Evolutionary conservation across 495 filamentous ascomycete genomes (phyloP).

Genomic region (Hypoxylon lienhwacheense): DNA sequence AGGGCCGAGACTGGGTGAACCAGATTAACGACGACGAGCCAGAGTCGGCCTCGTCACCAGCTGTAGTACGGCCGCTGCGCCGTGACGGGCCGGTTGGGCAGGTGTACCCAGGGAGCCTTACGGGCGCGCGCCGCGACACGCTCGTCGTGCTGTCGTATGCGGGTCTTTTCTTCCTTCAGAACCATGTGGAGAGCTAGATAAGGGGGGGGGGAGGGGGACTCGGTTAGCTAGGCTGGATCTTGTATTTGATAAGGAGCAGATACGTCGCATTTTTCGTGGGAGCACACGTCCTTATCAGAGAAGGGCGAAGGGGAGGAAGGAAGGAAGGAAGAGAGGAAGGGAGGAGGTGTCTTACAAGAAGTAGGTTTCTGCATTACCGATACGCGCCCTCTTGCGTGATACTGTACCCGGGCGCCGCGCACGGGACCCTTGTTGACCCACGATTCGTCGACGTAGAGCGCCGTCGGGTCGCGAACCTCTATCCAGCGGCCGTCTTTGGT

Average conservation of each 20-base stretch:
- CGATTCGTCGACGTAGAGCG: constrained; percentile 84
- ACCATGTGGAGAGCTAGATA: constrained; percentile 69
- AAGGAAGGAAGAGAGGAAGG: neutral
- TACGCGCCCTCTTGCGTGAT: constrained; percentile 69
- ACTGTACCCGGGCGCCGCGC: constrained; percentile 57
- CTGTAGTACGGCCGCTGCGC: constrained; percentile 84
- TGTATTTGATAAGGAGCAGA: too few relatives aligned
- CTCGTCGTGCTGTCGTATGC: constrained; percentile 76
- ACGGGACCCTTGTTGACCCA: constrained; percentile 78
- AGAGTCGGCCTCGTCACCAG: constrained; percentile 64
- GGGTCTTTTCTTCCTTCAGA: constrained; percentile 90
- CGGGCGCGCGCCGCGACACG: constrained; percentile 69
- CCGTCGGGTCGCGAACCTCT: constrained; percentile 66
- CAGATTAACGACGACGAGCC: too few relatives aligned
- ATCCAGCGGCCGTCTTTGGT: constrained; percentile 63
- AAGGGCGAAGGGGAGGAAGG: neutral
- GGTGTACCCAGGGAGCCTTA: constrained; percentile 76
- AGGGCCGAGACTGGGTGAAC: too few relatives aligned
- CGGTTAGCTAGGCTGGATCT: neutral
- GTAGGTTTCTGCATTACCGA: constrained; percentile 64
- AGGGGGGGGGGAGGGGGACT: neutral
- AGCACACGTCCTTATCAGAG: neutral
- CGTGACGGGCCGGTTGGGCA: constrained; percentile 76
- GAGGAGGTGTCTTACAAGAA: constrained; percentile 60
- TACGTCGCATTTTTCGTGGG: neutral